phyloP scores from a whole-genome alignment of 768 basidiomycete species.

The Tulasnella sp. region DNA sequence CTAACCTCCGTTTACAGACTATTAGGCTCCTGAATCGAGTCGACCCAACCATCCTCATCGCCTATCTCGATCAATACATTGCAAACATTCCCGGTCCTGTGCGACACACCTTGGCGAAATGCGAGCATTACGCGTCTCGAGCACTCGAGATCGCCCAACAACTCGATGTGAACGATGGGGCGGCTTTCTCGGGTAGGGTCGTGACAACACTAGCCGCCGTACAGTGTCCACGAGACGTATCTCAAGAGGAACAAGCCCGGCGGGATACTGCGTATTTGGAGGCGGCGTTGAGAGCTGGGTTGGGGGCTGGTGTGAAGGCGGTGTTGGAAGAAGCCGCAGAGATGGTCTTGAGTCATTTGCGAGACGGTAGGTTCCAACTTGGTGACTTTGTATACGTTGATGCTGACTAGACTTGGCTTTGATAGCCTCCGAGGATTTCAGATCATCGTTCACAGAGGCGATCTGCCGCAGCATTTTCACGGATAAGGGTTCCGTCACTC shows the following conservation, averaged over 20 bases:
- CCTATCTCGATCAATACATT: slow-evolving; percentile 34
- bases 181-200: slow-evolving; percentile 33
- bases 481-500: slow-evolving; percentile 19
- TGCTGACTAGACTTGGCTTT: background rate
- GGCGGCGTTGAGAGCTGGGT: slow-evolving; percentile 19
- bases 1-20: slow-evolving; percentile 35
- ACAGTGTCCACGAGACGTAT: slow-evolving; percentile 30
- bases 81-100: background rate
- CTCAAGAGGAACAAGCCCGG: slow-evolving; percentile 21
- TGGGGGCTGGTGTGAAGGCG: slow-evolving; percentile 1
- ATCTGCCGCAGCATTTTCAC: background rate
- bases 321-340: slow-evolving; percentile 14
- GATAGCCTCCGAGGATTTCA: background rate
- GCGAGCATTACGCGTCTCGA: slow-evolving; percentile 11
- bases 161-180: slow-evolving; percentile 34
- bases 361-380: slow-evolving; percentile 1
- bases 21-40: slow-evolving; percentile 46
- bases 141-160: slow-evolving; percentile 9
- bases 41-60: slow-evolving; percentile 47
- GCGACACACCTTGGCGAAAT: background rate
- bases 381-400: background rate
- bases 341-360: slow-evolving; percentile 6
- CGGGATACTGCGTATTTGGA: background rate
- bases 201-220: slow-evolving; percentile 45
- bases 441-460: background rate